Base-by-base conservation (phyloP, 2,329 filamentous ascomycete species). In the Gliomastix tumulicola region DNA sequence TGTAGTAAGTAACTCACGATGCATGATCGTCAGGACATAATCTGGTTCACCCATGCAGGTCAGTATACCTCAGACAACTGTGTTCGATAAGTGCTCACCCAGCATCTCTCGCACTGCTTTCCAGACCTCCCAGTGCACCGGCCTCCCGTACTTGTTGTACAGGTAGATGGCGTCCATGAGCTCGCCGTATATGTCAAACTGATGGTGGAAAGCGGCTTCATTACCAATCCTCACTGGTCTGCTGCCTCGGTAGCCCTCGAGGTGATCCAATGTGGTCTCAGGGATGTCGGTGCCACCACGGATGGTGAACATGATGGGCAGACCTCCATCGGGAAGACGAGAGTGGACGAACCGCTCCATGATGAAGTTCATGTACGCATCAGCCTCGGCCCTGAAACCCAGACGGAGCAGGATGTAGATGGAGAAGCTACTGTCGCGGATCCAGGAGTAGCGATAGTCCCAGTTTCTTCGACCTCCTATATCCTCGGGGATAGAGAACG, bases 291-390 rank as follows among this genome's bases (percentile, higher is more conserved):
- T 87, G 31, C 78, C 79, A 32, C 84, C 84, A 18, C 76, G 71
- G 45, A 89, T 88, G 28, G 80, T 85, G 52, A 88, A 88, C 84
- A 89, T 88, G 51, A 89, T 85, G 11, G 84, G 84, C 23, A 89
- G 59, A 1, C 74, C 77, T 21, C 77, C 75, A 34, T 80, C 73
- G 2, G 69, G 53, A 7, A 64, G 64, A n/a, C 76, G 69, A 2
- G 79, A 79, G 41, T 76, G 69, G 21, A 74, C 65, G 41, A 88
- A 77, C 9, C 82, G 74, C 45, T 84, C 75, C 57, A 76, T 84
- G 44, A 89, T 87, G 53, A 88, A 89, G 37, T 73, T 70, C 71
- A 88, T 87, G 55, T 87, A 89, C 2, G 82, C 78, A 53, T 88
- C 81, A 4, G 84, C 84, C 56, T 89, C 84, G 16, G 79, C 73